Conservation (phyloP, 1,284 basidiomycete species). For the Trichosporon ovoides region DNA sequence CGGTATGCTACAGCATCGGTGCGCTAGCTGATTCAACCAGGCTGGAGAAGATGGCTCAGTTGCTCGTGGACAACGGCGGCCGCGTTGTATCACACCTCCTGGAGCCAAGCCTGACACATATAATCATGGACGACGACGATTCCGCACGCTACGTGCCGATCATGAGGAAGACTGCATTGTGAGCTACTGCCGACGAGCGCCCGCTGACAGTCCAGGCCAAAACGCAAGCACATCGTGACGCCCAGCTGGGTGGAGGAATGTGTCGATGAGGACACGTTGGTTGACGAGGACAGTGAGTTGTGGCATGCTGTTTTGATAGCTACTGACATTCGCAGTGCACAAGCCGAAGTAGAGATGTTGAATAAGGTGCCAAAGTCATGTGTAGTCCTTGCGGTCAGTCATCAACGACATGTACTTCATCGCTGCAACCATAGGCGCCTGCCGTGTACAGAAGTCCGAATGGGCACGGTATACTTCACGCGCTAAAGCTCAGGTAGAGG, state of each 20-base stretch:
- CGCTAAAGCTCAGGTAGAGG: too few species aligned
- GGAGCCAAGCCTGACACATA: slow-evolving; percentile 74
- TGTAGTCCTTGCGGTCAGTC: too few species aligned
- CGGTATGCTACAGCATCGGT: slow-evolving; percentile 48
- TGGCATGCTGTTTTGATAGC: background rate
- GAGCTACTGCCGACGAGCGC: slow-evolving; percentile 20
- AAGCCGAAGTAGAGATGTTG: slow-evolving; percentile 11
- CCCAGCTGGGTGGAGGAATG: slow-evolving; percentile 70
- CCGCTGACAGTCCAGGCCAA: slow-evolving; percentile 55
- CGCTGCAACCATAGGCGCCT: too few species aligned
- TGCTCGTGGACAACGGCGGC: slow-evolving; percentile 66
- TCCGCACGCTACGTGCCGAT: slow-evolving; percentile 60
- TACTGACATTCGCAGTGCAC: slow-evolving; percentile 9
- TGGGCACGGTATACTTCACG: too few species aligned
- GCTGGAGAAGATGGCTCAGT: slow-evolving; percentile 54
- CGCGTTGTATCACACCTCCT: slow-evolving; percentile 58
- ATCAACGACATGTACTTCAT: too few species aligned
- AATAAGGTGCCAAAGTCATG: background rate
- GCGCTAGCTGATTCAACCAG: slow-evolving; percentile 48
- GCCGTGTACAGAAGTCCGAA: too few species aligned
- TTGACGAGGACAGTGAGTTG: slow-evolving; percentile 60
- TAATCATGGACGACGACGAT: slow-evolving; percentile 61
- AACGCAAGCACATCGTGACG: slow-evolving; percentile 68
- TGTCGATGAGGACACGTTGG: slow-evolving; percentile 68
- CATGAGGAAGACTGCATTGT: slow-evolving; percentile 66